Base-by-base conservation (phyloP, 176 grass and related monocot species). In the Carex scoparia region DNA sequence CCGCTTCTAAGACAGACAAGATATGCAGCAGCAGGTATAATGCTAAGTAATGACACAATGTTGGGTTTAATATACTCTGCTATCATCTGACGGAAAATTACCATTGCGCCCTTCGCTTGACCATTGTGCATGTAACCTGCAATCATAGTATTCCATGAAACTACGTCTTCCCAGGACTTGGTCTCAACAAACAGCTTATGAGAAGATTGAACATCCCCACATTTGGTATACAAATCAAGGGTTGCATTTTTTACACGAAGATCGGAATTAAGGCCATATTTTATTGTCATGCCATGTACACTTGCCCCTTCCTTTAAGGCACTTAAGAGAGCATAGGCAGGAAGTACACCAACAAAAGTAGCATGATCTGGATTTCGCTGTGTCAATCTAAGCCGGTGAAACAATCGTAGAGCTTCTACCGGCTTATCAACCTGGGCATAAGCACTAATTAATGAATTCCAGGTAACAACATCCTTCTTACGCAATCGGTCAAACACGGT, bases 371-470 rank as follows among this genome's bases (percentile, higher is more conserved):
- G 88, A 61, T 30, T 49, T 35, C 55, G 10, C 61, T 65, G 64
- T 1, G 8, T 13, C 18, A 54, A 75, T 73, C 71, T 55, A 1
- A 90, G 49, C 51, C 28, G 80, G 69, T 48, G n/a, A 73, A 90
- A 90, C n/a, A 90, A 46, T 54, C 81, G 66, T 30, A 90, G 79
- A 80, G 88, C 85, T 51, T 81, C 84, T n/a, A 59, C 15, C 10
- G 85, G 85, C n/a, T 90, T 56, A 16, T 86, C 81, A 53, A 81
- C 28, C 64, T 87, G 90, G 10, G 90, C 85, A 79, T 97, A 93
- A 56, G 91, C 90, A 80, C 87, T 91, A 75, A 97, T 94, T 89
- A 97, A 88, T 1, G 91, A 89, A 87, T 97, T 97, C 90, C 90
- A 97, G 33, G 92, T 84, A 44, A 91, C 89, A 8, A 94, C 91